Evolutionary conservation across 306 rosid species (phyloP).

Genomic region (Cucurbita argyrosperma): DNA sequence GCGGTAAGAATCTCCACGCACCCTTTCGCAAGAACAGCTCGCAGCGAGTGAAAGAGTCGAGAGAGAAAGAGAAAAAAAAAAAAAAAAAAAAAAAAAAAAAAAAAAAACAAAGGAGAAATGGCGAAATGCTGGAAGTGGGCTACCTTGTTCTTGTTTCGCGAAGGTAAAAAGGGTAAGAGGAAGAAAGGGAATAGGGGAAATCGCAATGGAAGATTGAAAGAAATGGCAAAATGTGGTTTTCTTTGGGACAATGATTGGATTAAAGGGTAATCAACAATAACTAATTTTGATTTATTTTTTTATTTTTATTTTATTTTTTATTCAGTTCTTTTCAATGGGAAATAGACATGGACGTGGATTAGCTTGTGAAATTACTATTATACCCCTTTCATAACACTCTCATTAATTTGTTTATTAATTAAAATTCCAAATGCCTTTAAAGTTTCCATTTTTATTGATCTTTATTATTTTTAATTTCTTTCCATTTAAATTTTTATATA

Average conservation of each 20-base stretch:
- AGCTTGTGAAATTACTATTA: not conserved
- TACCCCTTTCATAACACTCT: not conserved
- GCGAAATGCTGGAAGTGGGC: not conserved
- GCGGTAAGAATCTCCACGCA: not conserved
- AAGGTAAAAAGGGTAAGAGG: not conserved
- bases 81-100: too few relatives aligned
- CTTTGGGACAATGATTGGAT: not conserved
- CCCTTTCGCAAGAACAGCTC: not conserved
- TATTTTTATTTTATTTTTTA: not conserved
- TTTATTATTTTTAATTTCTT: too few relatives aligned
- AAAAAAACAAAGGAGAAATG: not conserved
- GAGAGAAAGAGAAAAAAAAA: not conserved
- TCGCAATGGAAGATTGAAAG: not conserved
- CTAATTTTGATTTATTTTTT: not conserved
- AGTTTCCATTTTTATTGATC: too few relatives aligned
- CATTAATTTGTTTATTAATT: too few relatives aligned
- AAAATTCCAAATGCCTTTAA: too few relatives aligned
- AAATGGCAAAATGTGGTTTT: not conserved
- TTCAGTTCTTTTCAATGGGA: conserved; percentile 1
- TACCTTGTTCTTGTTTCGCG: not conserved
- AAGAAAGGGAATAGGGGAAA: not conserved
- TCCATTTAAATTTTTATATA: too few relatives aligned
- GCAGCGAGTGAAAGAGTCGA: not conserved
- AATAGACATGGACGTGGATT: not conserved
- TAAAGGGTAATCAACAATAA: not conserved